Base-by-base conservation (phyloP, 2,329 filamentous ascomycete species). In the Lomentospora prolificans region DNA sequence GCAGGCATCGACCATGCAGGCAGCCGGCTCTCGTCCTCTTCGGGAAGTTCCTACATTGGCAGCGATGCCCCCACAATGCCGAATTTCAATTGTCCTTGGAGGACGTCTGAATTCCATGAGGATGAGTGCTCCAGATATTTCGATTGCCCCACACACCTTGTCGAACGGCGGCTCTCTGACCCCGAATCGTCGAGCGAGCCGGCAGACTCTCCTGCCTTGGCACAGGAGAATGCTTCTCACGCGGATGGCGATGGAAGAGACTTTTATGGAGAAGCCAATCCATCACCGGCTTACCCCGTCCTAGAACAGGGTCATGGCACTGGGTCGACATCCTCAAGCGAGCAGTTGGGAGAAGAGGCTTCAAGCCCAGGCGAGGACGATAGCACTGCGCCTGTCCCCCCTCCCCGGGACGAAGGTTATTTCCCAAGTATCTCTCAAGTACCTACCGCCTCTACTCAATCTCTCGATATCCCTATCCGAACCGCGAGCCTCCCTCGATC, bases 131-230 rank as follows among this genome's bases (percentile, higher is more conserved):
- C 69, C 9, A 70, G 69, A 50, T 78, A 69, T 62, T 70, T 75
- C 57, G 76, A 79, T 64, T 78, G 75, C 46, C 76, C 75, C 30
- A 71, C 73, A 3, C 76, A 79, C 57, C 58, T 66, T 17, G 60
- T 75, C 50, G 71, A 72, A 61, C 69, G 75, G 53, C 62, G 61
- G 27, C 57, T 68, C 19, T 70, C 70, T 5, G 53, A 55, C 5
- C 7, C 53, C n/a, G 52, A 19, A 25, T 46, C 52, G 12, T 14
- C 25, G 24, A 50, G 30, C 27, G 46, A 55, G 36, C 41, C 50
- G 24, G 59, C 51, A 8, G 48, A 46, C 19, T n/a, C 17, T n/a
- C 24, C 22, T 22, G 28, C 33, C 7, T 6, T 24, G 7, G 39
- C 28, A 22, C 31, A 31, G 12, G 39, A 55, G 27, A 17, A 17